Evolutionary conservation across 2,329 filamentous ascomycete genomes (phyloP), one percentile per base, ranked within the genome.

Genomic region (Colletotrichum ledebouriae): DNA sequence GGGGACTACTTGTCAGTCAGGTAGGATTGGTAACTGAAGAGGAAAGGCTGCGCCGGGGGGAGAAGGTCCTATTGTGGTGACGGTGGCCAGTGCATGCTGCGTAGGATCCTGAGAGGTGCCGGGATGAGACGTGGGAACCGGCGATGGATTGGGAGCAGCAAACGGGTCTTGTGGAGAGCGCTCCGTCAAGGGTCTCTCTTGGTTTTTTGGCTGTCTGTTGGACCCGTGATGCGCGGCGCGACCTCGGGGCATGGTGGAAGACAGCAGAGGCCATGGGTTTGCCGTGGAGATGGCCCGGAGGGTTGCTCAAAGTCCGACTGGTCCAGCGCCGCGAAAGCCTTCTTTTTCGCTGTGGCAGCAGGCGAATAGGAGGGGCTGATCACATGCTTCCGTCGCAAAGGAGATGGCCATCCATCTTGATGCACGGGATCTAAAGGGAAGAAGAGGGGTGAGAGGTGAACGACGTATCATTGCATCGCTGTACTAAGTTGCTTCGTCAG

Each of bases 11-110:
- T 37, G 66, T 37, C 42, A 46, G 63, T 66, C 44, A 39, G 58
- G 56, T 65, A 61, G 50, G 42, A 62, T 66, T 53, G 49, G 47
- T 29, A 37, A 70, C 69, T 64, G 69, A 70, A 60, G 56, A 58
- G 67, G 66, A 62, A 70, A 59, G 56, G 66, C 57, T 63, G 63
- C 63, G 44, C 57, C 57, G 57, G 25, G 65, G 52, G 59, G n/a
- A 34, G 49, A 42, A 56, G 29, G 49, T 60, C 66, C 69, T 66
- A 60, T 55, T 55, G 65, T 50, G 65, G 57, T 67, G 58, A 41
- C 52, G 39, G 37, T 67, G 67, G 67, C 63, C 63, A 67, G 63
- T 67, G 50, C 63, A 59, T 49, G 34, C 58, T 52, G 37, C 46
- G 22, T 41, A 55, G 22, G 39, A 65, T 68, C 65, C 65, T 68